A percentile compares a stretch with the other conserved stretches of the same genome.
Evolutionary conservation across 208 protist genomes (phyloP).

Genomic region (Leishmania tropica): DNA sequence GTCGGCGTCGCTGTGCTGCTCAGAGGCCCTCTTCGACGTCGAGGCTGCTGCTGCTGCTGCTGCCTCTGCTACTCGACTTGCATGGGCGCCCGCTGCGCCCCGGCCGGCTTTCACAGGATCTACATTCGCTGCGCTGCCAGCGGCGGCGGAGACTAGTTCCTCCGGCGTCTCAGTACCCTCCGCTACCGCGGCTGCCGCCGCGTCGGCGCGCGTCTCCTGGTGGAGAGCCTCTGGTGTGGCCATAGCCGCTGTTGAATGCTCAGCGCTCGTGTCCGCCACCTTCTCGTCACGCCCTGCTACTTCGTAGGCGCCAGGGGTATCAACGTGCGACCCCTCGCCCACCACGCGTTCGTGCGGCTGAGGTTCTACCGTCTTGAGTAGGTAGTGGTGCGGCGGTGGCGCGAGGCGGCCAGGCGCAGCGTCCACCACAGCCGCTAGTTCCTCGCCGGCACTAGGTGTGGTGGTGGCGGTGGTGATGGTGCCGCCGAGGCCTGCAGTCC

Average conservation of each 20-base stretch:
- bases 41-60: background rate
- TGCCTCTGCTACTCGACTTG: background rate
- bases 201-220: background rate
- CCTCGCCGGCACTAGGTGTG: background rate
- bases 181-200: background rate
- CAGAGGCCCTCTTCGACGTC: background rate
- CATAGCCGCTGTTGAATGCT: background rate
- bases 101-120: background rate
- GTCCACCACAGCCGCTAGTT: background rate
- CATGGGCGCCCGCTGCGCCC: background rate
- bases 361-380: constrained; percentile 33
- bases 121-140: background rate
- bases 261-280: background rate
- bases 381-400: constrained; percentile 29
- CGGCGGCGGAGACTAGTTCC: background rate
- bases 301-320: background rate
- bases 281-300: background rate
- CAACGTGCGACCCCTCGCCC: background rate
- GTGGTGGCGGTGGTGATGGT: background rate
- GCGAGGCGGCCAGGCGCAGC: constrained; percentile 8
- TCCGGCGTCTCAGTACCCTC: background rate
- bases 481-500: background rate
- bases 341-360: constrained; percentile 15
- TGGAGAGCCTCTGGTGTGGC: background rate
- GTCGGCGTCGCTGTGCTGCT: background rate